Conservation (phyloP, 2,329 filamentous ascomycete species). For the Fusarium bactridioides region DNA sequence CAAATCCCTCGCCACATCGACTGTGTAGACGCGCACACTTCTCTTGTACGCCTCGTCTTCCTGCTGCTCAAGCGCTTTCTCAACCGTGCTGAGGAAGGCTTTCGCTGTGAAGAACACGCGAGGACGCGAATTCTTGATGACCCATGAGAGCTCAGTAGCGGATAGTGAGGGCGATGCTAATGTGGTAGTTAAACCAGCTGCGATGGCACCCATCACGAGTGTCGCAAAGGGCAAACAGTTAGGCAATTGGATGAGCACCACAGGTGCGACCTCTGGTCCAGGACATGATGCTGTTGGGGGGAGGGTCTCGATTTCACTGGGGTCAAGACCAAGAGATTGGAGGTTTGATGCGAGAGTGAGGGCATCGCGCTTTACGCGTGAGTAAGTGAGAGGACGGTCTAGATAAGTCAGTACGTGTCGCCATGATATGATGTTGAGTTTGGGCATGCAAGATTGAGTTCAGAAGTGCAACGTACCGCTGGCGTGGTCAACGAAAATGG, state of each 20-base stretch:
- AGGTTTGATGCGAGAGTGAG: conserved; percentile 49
- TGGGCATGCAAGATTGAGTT: not conserved
- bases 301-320: conserved; percentile 45
- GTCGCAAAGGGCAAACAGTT: conserved; percentile 52
- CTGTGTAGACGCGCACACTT: conserved; percentile 67
- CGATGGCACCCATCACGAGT: conserved; percentile 48
- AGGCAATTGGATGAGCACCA: conserved; percentile 53
- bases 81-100: conserved; percentile 44
- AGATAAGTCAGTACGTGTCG: not conserved
- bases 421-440: not conserved
- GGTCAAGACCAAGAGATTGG: conserved; percentile 47
- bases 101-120: conserved; percentile 49
- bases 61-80: conserved; percentile 46
- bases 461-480: conserved; percentile 42
- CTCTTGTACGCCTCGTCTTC: conserved; percentile 45
- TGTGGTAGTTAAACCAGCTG: conserved; percentile 51
- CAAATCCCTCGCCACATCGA: conserved; percentile 45
- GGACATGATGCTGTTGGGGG: conserved; percentile 51
- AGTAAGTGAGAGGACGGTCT: conserved; percentile 50
- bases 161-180: conserved; percentile 52
- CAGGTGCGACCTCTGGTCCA: conserved; percentile 49
- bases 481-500: conserved; percentile 52
- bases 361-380: conserved; percentile 46
- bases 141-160: conserved; percentile 50
- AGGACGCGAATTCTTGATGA: conserved; percentile 51